Evolutionary conservation across 2,329 filamentous ascomycete genomes (phyloP).

Genomic region (Pestalotiopsis sp.): DNA sequence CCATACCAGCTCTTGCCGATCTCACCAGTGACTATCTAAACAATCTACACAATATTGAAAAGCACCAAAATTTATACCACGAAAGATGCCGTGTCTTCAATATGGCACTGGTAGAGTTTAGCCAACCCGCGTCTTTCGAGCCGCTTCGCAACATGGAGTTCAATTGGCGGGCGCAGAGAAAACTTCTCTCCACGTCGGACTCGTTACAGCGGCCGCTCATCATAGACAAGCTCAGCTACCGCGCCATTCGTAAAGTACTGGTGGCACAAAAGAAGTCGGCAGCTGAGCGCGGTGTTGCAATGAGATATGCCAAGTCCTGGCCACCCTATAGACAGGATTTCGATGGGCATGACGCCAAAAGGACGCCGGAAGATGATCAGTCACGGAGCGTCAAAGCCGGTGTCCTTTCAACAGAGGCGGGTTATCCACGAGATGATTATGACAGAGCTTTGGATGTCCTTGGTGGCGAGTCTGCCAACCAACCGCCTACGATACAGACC

Average conservation of each 20-base stretch:
- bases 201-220: slow-evolving; percentile 49
- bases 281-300: slow-evolving; percentile 50
- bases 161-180: slow-evolving; percentile 61
- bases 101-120: slow-evolving; percentile 38
- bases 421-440: slow-evolving; percentile 48
- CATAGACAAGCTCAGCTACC: slow-evolving; percentile 55
- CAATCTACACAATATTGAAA: slow-evolving; percentile 19
- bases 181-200: slow-evolving; percentile 55
- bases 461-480: slow-evolving; percentile 49
- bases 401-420: slow-evolving; percentile 57
- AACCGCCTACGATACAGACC: slow-evolving; percentile 61
- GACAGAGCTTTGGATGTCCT: slow-evolving; percentile 55
- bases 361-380: slow-evolving; percentile 52
- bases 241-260: slow-evolving; percentile 56
- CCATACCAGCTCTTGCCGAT: slow-evolving; percentile 31
- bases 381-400: slow-evolving; percentile 57
- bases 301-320: slow-evolving; percentile 56
- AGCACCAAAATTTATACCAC: slow-evolving; percentile 21
- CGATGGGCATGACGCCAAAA: slow-evolving; percentile 62
- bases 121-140: slow-evolving; percentile 32
- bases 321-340: slow-evolving; percentile 61
- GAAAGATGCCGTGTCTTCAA: slow-evolving; percentile 43
- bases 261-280: slow-evolving; percentile 55
- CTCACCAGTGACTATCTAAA: slow-evolving; percentile 33
- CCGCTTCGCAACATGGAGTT: slow-evolving; percentile 42